A percentile compares a stretch with the other conserved stretches of the same genome.
phyloP scores from a whole-genome alignment of 345 rosid genomes.

The Lagerstroemia speciosa region DNA sequence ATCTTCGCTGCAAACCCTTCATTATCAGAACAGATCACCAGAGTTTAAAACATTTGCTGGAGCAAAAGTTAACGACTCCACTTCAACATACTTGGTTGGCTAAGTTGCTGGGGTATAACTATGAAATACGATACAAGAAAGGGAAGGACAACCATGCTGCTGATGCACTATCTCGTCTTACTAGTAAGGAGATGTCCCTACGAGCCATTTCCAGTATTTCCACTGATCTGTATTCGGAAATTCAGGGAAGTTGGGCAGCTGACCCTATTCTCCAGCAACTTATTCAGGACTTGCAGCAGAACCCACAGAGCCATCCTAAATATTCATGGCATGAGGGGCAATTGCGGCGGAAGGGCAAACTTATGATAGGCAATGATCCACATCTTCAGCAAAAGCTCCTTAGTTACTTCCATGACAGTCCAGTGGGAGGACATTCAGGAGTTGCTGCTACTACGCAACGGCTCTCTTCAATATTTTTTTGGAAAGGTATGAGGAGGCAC shows the following conservation, averaged over 20 bases:
- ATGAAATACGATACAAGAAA: not conserved
- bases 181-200: not conserved
- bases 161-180: not conserved
- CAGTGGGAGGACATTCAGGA: no score
- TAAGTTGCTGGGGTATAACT: not conserved
- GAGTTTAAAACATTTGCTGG: not conserved
- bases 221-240: not conserved
- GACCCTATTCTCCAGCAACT: no score
- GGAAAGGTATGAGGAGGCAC: not conserved
- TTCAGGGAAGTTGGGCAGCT: no score
- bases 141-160: not conserved
- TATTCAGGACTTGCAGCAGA: no score
- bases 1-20: not conserved
- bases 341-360: no score
- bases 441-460: not conserved
- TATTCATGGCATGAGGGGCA: no score
- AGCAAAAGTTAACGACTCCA: not conserved
- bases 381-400: no score
- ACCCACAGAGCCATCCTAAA: no score
- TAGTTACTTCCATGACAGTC: no score
- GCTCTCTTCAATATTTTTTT: not conserved
- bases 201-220: not conserved
- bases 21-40: not conserved
- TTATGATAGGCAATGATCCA: no score
- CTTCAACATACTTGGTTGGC: not conserved